Evolutionary conservation across 208 protist species (phyloP), one percentile per base, ranked within the genome.

Genomic region (Leishmania tropica): DNA sequence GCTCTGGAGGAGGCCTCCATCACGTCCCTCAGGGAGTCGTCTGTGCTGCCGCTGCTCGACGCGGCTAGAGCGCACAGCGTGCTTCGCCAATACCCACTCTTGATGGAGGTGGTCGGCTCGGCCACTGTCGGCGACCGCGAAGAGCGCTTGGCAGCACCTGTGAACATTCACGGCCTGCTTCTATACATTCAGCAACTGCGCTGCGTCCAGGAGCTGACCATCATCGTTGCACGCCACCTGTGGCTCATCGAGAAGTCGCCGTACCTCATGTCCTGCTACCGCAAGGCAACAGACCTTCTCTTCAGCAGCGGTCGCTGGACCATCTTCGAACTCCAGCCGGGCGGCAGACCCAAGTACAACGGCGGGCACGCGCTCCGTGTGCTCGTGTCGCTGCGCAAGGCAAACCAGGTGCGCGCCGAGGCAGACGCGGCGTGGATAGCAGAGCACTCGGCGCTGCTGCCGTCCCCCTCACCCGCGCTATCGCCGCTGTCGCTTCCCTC

Each of bases 281-380:
- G 86, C 65, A 89, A 92, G 56, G 89, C 88, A 58, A 87, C 80
- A 3, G 88, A 89, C 35, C 75, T 98, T 48, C 88, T 98, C 7
- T 93, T 95, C 80, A 93, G 90, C 77, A 80, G 74, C 68, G 92
- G 89, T n/a, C 89, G 95, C 3, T 98, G 95, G 93, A 84, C 86
- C 42, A 85, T 98, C 58, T 94, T 96, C 56, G 91, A 96, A 77
- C 79, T 86, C 58, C 87, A 94, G 79, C 84, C 91, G 51, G 90
- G 91, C 40, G 84, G 88, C 60, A 79, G 86, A 15, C 89, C 90
- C 5, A 87, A 88, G 64, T 90, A 89, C 75, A 86, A 74, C 75
- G 64, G 72, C 19, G 73, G 79, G 8, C 76, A 85, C 37, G 81
- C 90, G 1, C 78, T 81, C 54, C 79, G 79, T 8, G 94, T 97